phyloP scores from a whole-genome alignment of 2,329 filamentous ascomycete genomes.

The Aspergillus intermedius region DNA sequence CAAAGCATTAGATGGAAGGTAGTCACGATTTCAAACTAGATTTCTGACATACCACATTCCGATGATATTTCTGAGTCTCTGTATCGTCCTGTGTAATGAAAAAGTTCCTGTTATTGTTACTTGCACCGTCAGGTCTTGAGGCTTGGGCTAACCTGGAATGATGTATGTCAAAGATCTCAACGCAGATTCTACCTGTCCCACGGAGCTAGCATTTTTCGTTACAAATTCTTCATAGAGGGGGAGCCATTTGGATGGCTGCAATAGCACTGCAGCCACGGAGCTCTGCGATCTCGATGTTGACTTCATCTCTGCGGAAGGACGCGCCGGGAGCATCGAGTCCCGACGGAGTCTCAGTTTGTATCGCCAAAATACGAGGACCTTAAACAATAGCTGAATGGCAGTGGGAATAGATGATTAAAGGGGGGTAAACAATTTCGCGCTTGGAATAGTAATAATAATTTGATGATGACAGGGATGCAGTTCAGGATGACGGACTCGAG shows the following conservation, averaged over 20 bases:
- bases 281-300: conserved; percentile 16
- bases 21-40: conserved; percentile 5
- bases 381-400: neutral
- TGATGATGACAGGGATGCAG: neutral
- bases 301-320: neutral
- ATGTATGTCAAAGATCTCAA: conserved; percentile 91
- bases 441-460: no score
- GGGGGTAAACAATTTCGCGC: no score
- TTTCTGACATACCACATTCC: conserved; percentile 59
- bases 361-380: neutral
- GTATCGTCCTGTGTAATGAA: conserved; percentile 30
- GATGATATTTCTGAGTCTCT: conserved; percentile 87
- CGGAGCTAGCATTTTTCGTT: conserved; percentile 85
- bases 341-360: neutral
- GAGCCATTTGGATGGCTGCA: conserved; percentile 35
- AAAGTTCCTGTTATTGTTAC: neutral
- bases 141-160: conserved; percentile 59
- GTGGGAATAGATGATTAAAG: neutral
- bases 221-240: conserved; percentile 64
- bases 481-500: neutral
- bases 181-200: conserved; percentile 91
- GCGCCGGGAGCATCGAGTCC: neutral
- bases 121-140: neutral
- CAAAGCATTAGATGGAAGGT: conserved; percentile 13
- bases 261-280: conserved; percentile 23